Percentiles rank a stretch among this genome's conserved stretches.
phyloP scores from a whole-genome alignment of 1,284 basidiomycete species.

The Ceratobasidium sp. region DNA sequence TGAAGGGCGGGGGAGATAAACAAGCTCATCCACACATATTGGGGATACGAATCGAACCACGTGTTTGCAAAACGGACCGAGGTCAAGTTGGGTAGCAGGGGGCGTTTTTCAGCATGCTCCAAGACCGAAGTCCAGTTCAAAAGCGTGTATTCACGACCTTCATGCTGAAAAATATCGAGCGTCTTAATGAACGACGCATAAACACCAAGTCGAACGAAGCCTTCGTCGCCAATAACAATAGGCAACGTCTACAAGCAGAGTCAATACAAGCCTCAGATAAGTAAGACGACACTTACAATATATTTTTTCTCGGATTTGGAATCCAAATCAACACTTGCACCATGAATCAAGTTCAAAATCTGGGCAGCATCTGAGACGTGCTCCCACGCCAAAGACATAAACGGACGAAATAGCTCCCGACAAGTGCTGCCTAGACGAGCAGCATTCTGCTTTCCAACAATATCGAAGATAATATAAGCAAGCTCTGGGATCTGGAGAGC shows the following conservation, averaged over 20 bases:
- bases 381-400: constrained; percentile 5
- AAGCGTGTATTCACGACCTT: background rate
- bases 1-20: background rate
- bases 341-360: background rate
- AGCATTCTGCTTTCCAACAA: background rate
- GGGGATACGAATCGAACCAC: background rate
- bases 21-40: background rate
- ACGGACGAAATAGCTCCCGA: background rate
- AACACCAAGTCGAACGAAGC: background rate
- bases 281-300: too few species aligned
- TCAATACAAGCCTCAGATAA: background rate
- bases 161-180: background rate
- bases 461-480: background rate
- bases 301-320: too few species aligned
- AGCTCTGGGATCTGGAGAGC: constrained; percentile 11
- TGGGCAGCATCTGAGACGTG: background rate
- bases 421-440: background rate
- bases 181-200: background rate
- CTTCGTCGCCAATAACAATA: background rate
- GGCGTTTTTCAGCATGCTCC: background rate
- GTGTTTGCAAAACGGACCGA: background rate
- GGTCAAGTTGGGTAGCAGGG: background rate
- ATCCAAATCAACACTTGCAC: background rate
- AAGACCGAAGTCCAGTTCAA: background rate
- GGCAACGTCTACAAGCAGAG: background rate